Conservation (phyloP, 805 yeast species). For the Metschnikowia lochheadii region DNA sequence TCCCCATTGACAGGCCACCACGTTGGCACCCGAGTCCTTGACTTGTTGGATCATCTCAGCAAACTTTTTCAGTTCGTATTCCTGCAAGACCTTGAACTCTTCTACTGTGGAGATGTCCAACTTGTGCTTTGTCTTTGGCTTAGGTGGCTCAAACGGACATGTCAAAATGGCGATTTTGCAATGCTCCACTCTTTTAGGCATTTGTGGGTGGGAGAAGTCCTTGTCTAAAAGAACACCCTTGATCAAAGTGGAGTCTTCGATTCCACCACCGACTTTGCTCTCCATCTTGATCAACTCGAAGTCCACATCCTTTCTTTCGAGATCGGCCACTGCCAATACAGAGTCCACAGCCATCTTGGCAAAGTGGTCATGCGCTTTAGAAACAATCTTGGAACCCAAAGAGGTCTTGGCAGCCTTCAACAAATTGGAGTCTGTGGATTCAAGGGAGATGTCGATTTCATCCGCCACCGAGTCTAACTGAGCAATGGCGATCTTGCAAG, state of each 20-base stretch:
- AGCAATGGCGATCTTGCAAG: slow-evolving; percentile 83
- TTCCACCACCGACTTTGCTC: slow-evolving; percentile 92
- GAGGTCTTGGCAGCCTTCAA: slow-evolving; percentile 93
- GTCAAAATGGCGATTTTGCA: slow-evolving; percentile 93
- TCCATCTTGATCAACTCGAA: slow-evolving; percentile 94
- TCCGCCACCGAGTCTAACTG: slow-evolving; percentile 76
- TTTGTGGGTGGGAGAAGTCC: slow-evolving; percentile 97
- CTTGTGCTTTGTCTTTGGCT: slow-evolving; percentile 98
- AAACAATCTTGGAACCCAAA: slow-evolving; percentile 90
- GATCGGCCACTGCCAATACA: slow-evolving; percentile 86
- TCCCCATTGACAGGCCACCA: slow-evolving; percentile 99
- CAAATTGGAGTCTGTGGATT: slow-evolving; percentile 51
- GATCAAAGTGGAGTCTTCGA: slow-evolving; percentile 79
- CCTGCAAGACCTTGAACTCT: slow-evolving; percentile 86
- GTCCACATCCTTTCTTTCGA: slow-evolving; percentile 90
- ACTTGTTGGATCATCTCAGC: slow-evolving; percentile 84
- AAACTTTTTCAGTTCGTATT: slow-evolving; percentile 87
- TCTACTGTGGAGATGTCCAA: slow-evolving; percentile 90
- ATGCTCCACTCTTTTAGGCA: slow-evolving; percentile 77
- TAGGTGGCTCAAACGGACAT: slow-evolving; percentile 99
- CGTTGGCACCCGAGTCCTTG: slow-evolving; percentile 87
- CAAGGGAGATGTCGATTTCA: slow-evolving; percentile 48
- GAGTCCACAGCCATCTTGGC: slow-evolving; percentile 98
- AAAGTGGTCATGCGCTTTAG: slow-evolving; percentile 88
- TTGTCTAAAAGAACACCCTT: slow-evolving; percentile 93